Evolutionary conservation across 129 eudicot species (phyloP).

Genomic region (Scalesia atractyloides): DNA sequence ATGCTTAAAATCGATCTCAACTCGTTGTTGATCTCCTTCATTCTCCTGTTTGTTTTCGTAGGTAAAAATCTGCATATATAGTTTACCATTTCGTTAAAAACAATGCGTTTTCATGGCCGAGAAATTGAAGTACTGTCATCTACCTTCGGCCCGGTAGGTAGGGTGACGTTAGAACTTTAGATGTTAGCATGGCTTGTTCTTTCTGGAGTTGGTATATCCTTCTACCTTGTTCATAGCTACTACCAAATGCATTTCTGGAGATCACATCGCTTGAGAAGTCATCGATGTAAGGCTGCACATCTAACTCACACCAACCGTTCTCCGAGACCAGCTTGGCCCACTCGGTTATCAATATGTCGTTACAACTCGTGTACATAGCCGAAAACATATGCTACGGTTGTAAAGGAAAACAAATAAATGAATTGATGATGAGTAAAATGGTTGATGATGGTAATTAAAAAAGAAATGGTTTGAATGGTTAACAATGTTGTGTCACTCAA

Average conservation of each 20-base stretch:
- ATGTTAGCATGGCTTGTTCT: slow-evolving; percentile 65
- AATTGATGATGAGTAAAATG: not conserved
- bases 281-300: slow-evolving; percentile 56
- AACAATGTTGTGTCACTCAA: no score
- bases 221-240: slow-evolving; percentile 53
- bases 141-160: slow-evolving; percentile 81
- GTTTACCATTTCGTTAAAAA: not conserved
- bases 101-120: not conserved
- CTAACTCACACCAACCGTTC: slow-evolving; percentile 41
- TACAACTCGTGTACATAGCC: slow-evolving; percentile 57
- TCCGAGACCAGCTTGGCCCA: slow-evolving; percentile 50
- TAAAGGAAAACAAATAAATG: not conserved
- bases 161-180: slow-evolving; percentile 52
- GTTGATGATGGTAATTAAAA: not conserved
- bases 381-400: slow-evolving; percentile 52
- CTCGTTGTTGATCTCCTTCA: slow-evolving; percentile 53
- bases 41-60: slow-evolving; percentile 61
- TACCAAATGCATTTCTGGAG: slow-evolving; percentile 70
- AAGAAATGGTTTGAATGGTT: not conserved
- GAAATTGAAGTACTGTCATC: no score
- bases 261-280: slow-evolving; percentile 58
- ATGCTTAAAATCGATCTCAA: slow-evolving; percentile 35
- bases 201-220: slow-evolving; percentile 59
- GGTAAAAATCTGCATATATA: slow-evolving; percentile 55
- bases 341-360: slow-evolving; percentile 47